Evolutionary conservation across 352 stramenopile species (phyloP).

Genomic region (Phytophthora tentaculata): DNA sequence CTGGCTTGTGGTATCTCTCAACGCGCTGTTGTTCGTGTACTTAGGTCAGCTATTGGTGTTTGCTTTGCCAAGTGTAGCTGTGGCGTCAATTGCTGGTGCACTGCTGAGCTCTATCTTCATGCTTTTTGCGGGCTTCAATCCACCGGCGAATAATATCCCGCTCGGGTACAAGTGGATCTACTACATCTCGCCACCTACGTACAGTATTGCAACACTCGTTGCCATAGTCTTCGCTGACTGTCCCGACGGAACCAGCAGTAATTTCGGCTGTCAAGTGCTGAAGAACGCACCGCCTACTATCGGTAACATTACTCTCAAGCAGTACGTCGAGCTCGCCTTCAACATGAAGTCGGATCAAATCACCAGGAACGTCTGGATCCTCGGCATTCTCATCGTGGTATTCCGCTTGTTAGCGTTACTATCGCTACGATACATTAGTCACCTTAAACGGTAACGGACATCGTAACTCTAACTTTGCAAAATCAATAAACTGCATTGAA

Average conservation of each 20-base stretch:
- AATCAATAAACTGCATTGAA: constrained; percentile 30
- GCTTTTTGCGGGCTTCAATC: constrained; percentile 60
- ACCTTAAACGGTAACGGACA: constrained; percentile 48
- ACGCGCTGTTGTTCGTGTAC: constrained; percentile 57
- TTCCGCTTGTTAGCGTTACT: constrained; percentile 60
- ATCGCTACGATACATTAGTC: constrained; percentile 56
- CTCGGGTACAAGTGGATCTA: constrained; percentile 64
- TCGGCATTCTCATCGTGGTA: constrained; percentile 47
- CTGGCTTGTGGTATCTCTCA: constrained; percentile 52
- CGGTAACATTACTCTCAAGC: constrained; percentile 46
- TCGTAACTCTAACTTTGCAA: background rate
- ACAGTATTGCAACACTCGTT: constrained; percentile 48
- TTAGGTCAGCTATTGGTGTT: constrained; percentile 58
- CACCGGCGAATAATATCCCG: constrained; percentile 47
- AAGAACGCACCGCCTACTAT: constrained; percentile 34
- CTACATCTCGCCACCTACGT: constrained; percentile 57
- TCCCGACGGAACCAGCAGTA: constrained; percentile 16
- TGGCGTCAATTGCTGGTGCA: constrained; percentile 50
- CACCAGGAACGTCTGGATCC: constrained; percentile 36
- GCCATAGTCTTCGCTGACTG: constrained; percentile 51
- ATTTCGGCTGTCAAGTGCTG: constrained; percentile 39
- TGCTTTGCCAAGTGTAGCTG: constrained; percentile 49
- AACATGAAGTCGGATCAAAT: constrained; percentile 45
- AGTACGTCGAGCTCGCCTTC: constrained; percentile 49
- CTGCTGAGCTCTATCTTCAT: constrained; percentile 68